Evolutionary conservation across 331 rosid genomes (phyloP), one percentile per base, ranked within the genome.

Genomic region (Quercus phellos): DNA sequence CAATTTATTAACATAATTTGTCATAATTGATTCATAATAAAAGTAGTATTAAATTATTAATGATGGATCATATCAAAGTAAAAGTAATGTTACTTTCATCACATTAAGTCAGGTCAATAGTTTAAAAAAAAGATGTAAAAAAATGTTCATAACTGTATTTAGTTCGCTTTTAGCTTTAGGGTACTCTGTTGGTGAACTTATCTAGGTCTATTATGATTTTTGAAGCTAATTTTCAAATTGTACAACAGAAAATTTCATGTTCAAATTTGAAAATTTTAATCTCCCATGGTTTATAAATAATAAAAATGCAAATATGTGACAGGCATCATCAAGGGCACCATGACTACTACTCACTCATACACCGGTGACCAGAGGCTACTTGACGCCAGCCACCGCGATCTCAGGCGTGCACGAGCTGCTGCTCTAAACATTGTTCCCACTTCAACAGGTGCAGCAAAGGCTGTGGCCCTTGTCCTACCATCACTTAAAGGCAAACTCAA

Each of bases 361-460:
- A 94, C 98, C 0, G 98, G 98, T 18, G 99, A 94, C 87, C 99
- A 94, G 81, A 87, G 99, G 89, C 94, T 94, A 63, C 97, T 94
- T 1, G 99, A 94, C 32, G 99, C 99, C 24, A 94, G 99, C 89
- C 99, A 94, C 90, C 98, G 99, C 4, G 99, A 94, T 84, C 88
- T 94, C 14, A 85, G 99, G 79, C 93, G 99, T 63, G 98, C 99
- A 1, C 81, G 98, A 38, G 99, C 99, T 2, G 98, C 99, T 5
- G 99, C 99, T 0, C 95, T 94, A 9, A 94, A 94, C 92, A 94
- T 92, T 0, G 99, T 92, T 50, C 99, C 99, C 3, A 94, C 99
- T 1, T 94, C 99, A 21, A 94, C 99, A 0, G 99, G 99, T 59
- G 98, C 99, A n/a, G 99, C 99, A n/a, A 94, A 92, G 85, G 99